Conservation (phyloP, 164 flowering plant genomes). For the Berberis thunbergii region DNA sequence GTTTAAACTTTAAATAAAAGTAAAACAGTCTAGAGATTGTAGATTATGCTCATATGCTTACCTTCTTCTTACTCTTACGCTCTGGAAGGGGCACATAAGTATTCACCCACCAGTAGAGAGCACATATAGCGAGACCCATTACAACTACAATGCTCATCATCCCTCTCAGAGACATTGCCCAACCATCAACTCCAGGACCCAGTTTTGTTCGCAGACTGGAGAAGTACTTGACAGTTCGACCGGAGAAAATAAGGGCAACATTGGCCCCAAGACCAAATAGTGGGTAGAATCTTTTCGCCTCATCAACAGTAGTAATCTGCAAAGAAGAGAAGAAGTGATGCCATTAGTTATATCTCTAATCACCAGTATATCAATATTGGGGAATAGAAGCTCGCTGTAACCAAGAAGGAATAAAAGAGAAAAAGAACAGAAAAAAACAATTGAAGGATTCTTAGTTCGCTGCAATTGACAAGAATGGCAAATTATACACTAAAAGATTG, state of each 20-base stretch:
- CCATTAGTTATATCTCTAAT: no score
- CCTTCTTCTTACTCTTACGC: slow-evolving; percentile 80
- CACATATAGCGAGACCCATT: slow-evolving; percentile 78
- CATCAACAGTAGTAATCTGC: slow-evolving; percentile 95
- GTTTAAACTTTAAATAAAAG: background rate
- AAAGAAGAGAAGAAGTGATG: background rate
- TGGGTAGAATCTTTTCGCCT: slow-evolving; percentile 88
- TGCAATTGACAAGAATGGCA: no score
- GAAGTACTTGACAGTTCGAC: slow-evolving; percentile 96
- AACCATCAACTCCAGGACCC: slow-evolving; percentile 98
- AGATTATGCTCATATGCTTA: slow-evolving; percentile 10
- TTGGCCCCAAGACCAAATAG: slow-evolving; percentile 97
- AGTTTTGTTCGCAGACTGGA: slow-evolving; percentile 66
- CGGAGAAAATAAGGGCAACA: slow-evolving; percentile 91
- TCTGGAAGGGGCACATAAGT: slow-evolving; percentile 60
- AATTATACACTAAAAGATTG: no score
- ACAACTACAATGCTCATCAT: slow-evolving; percentile 94
- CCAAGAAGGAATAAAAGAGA: no score
- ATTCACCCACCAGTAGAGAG: slow-evolving; percentile 89
- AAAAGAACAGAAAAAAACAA: no score
- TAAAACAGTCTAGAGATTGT: background rate
- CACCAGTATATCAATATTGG: no score
- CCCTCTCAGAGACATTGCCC: slow-evolving; percentile 90
- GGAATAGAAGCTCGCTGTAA: no score
- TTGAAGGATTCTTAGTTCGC: no score